Conservation (phyloP, 805 yeast species). For the Nakazawaea anatomiae region DNA sequence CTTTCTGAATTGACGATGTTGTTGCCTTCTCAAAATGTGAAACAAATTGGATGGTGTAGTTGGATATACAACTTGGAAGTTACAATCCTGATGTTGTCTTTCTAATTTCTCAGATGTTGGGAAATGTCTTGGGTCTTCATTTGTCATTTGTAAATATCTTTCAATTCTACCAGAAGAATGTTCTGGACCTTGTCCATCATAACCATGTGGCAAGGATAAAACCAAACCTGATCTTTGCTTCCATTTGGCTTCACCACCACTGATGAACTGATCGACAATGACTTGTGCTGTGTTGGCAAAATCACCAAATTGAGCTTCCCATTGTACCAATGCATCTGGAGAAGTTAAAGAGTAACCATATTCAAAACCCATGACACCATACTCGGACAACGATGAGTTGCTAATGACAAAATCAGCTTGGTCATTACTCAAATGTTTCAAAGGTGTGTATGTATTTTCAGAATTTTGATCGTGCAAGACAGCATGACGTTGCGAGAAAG, state of each 20-base stretch:
- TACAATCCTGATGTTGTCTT: constrained; percentile 98
- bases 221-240: constrained; percentile 97
- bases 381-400: constrained; percentile 95
- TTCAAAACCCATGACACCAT: constrained; percentile 99
- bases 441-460: constrained; percentile 79
- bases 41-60: constrained; percentile 95
- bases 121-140: constrained; percentile 93
- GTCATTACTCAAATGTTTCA: constrained; percentile 68
- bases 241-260: constrained; percentile 98
- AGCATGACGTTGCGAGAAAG: constrained; percentile 99
- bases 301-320: constrained; percentile 99
- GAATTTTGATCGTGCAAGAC: constrained; percentile 93
- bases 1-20: constrained; percentile 98
- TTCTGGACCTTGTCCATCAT: constrained; percentile 99
- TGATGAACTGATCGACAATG: constrained; percentile 90
- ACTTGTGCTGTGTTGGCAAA: constrained; percentile 99
- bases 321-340: constrained; percentile 93
- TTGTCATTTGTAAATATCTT: constrained; percentile 91
- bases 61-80: constrained; percentile 97
- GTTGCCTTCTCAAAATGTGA: constrained; percentile 97
- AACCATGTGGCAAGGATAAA: constrained; percentile 96
- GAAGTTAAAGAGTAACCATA: constrained; percentile 97
- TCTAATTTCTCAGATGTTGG: constrained; percentile 84
- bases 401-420: constrained; percentile 86
- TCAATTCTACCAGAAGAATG: constrained; percentile 97